Percentiles rank a stretch among this genome's conserved stretches.
These are phyloP conservation scores for Jackrogersella multiformis DNA, from an alignment of 495 filamentous ascomycete species.

Conservation along the genomic window DNA sequence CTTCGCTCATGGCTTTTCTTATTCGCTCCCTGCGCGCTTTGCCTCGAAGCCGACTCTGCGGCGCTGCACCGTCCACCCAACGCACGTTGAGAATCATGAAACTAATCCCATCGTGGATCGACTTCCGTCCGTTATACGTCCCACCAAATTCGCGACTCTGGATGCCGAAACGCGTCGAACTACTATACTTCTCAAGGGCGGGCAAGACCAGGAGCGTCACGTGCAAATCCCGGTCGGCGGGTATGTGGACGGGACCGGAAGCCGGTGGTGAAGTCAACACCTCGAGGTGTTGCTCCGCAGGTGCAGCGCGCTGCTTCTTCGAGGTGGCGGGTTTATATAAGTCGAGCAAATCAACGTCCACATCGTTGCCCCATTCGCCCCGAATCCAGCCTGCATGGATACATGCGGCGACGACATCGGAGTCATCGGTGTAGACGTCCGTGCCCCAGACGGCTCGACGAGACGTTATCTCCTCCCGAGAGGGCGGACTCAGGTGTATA, in stretches of 20 bases:
- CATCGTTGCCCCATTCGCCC: slow-evolving; percentile 83
- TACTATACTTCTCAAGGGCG: slow-evolving; percentile 75
- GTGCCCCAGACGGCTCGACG: slow-evolving; percentile 88
- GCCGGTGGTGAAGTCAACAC: slow-evolving; percentile 55
- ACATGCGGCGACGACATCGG: slow-evolving; percentile 89
- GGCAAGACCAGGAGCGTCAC: slow-evolving; percentile 87
- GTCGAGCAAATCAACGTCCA: slow-evolving; percentile 71
- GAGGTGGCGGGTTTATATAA: slow-evolving; percentile 58
- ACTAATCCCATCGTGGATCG: slow-evolving; percentile 83
- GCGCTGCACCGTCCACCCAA: slow-evolving; percentile 77
- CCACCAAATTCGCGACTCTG: slow-evolving; percentile 77
- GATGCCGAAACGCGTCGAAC: slow-evolving; percentile 78
- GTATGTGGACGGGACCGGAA: slow-evolving; percentile 61
- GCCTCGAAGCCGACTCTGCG: slow-evolving; percentile 62
- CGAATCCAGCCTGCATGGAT: slow-evolving; percentile 93
- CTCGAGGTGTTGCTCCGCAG: slow-evolving; percentile 44
- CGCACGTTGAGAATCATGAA: slow-evolving; percentile 81
- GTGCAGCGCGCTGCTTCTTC: slow-evolving; percentile 35
- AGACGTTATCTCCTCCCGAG: slow-evolving; percentile 82
- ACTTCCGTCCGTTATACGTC: slow-evolving; percentile 49
- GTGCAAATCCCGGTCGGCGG: slow-evolving; percentile 76
- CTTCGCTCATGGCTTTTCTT: slow-evolving; percentile 55
- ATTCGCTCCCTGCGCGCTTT: slow-evolving; percentile 60
- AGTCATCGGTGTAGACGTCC: slow-evolving; percentile 95
- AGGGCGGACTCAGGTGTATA: slow-evolving; percentile 70